Percentiles rank a stretch among this genome's conserved stretches.
Evolutionary conservation across 1,284 basidiomycete species (phyloP).

Genomic region (Ganoderma boninense): DNA sequence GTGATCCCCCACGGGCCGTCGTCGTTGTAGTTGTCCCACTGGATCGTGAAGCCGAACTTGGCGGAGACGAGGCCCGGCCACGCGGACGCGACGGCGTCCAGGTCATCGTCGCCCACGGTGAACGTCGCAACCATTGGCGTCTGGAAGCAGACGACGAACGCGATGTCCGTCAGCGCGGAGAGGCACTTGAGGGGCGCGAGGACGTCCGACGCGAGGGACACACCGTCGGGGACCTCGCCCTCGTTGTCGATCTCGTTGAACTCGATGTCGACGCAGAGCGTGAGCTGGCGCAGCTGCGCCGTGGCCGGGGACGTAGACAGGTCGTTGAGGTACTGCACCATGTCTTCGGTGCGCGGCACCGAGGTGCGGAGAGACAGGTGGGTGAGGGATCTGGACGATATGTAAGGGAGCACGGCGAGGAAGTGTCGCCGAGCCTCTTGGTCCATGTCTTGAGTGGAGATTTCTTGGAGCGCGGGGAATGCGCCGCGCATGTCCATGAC

Average conservation of each 20-base stretch:
- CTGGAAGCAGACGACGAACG: background rate
- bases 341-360: background rate
- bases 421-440: no score
- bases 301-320: background rate
- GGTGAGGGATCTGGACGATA: background rate
- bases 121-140: background rate
- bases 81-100: background rate
- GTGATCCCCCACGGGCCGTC: background rate
- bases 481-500: background rate
- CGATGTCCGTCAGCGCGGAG: background rate
- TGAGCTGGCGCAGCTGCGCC: background rate
- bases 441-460: background rate
- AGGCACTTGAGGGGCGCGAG: background rate
- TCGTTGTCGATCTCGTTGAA: background rate
- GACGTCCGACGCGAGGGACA: background rate
- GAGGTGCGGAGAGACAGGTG: background rate
- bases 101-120: background rate
- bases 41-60: background rate
- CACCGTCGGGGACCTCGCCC: background rate
- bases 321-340: background rate
- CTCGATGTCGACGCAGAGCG: background rate
- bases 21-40: background rate
- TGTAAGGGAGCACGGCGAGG: background rate
- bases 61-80: background rate
- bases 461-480: background rate